Base-by-base conservation (phyloP, 2,329 filamentous ascomycete species). In the Aureobasidium sp. region DNA sequence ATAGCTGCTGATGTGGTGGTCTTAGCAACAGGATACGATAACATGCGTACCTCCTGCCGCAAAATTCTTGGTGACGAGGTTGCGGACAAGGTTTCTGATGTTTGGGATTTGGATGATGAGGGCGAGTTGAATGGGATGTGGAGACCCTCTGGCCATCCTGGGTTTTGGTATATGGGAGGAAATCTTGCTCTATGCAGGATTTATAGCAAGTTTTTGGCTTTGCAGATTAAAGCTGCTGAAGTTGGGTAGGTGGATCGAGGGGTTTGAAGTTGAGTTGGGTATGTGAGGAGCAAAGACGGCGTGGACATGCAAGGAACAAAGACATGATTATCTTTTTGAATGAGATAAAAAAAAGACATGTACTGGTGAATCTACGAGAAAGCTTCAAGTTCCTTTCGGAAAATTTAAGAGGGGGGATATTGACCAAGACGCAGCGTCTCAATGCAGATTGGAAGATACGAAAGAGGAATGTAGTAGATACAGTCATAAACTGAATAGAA, bases 31-130 rank as follows among this genome's bases (percentile, higher is more conserved):
- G 77, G 83, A 0, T 89, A 87, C 66, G 80, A 85, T 64, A 88
- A 87, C 68, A 90, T 90, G 86, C 77, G 79, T 11, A 85, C 82
- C 0, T 82, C 82, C 25, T 82, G 85, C 1, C 74, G 82, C n/a
- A 76, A 77, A 36, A 81, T 87, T 25, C 78, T 90, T 59, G 87
- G 86, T 0, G 79, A 85, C 34, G 77, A 80, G 21, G 76, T 89
- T 10, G 85, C 83, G 0, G 81, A 84, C 55, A 76, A 77, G 30
- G 78, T 85, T 5, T 75, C 75, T 2, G 83, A 85, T 60, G 71
- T 76, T 11, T 76, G 75, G 69, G 70, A 69, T 53, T 50, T 78
- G n/a, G 73, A 77, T 53, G 68, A 68, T 1, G 75, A 77, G 64
- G 70, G 71, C 11, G 72, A 74, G 62, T 61, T 73, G 25, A 73